Evolutionary conservation across 441 rosid species (phyloP).

Genomic region (Corymbia calophylla): DNA sequence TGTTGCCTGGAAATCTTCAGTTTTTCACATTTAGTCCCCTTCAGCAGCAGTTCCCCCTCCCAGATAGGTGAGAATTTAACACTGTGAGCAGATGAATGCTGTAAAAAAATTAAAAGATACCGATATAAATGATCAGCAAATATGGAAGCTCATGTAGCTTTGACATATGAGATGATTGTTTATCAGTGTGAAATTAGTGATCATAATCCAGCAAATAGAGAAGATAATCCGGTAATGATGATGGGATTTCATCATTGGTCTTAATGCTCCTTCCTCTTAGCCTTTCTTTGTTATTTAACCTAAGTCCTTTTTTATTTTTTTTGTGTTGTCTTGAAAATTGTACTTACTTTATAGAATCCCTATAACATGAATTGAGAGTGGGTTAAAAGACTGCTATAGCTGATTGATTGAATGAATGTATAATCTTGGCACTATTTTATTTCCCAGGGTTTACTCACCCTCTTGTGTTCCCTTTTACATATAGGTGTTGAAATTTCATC

Average conservation of each 20-base stretch:
- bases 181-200: neutral
- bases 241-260: neutral
- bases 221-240: neutral
- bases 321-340: neutral
- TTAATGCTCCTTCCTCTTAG: neutral
- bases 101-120: neutral
- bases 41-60: neutral
- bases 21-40: neutral
- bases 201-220: neutral
- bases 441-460: neutral
- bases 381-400: too few relatives aligned
- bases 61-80: neutral
- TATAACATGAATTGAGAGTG: neutral
- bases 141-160: neutral
- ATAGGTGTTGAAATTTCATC: constrained; percentile 69
- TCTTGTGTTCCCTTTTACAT: neutral
- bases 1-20: neutral
- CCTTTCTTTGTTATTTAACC: neutral
- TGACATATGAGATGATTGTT: neutral
- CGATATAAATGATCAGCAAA: neutral
- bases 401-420: neutral
- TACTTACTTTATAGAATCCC: neutral
- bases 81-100: neutral
- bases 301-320: neutral
- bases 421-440: neutral